Evolutionary conservation across 139 green algal genomes (phyloP).

Genomic region (Tetradesmus lagerheimii): DNA sequence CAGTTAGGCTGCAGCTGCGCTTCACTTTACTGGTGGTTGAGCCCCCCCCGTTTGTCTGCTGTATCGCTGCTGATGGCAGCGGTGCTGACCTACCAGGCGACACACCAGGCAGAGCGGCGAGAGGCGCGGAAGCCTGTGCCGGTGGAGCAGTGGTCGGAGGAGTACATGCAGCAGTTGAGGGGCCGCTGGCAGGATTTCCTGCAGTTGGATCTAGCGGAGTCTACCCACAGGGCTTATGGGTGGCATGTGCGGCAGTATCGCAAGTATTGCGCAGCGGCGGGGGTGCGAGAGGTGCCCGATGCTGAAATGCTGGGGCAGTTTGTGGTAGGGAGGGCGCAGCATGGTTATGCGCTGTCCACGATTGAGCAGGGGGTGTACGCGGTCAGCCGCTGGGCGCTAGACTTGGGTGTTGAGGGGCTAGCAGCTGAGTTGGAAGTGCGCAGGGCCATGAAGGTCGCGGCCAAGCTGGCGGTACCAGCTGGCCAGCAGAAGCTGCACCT

Average conservation of each 20-base stretch:
- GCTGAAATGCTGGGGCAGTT: not conserved
- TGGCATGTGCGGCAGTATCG: constrained; percentile 6
- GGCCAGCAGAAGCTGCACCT: constrained; percentile 16
- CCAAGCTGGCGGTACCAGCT: not conserved
- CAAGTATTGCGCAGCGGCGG: not conserved
- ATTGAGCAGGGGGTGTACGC: constrained; percentile 29
- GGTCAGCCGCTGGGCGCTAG: not conserved
- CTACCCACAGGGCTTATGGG: not conserved
- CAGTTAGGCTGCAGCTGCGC: not conserved
- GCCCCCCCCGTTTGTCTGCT: not conserved
- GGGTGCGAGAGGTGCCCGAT: not conserved
- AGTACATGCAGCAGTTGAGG: not conserved
- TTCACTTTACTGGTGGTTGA: not conserved
- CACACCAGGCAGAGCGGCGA: not conserved
- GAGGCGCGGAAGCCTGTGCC: not conserved
- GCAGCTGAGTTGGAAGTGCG: not conserved
- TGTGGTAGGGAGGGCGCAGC: constrained; percentile 3
- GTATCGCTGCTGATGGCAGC: not conserved
- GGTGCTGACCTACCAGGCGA: not conserved
- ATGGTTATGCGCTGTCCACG: not conserved
- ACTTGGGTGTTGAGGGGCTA: not conserved
- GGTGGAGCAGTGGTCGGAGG: not conserved
- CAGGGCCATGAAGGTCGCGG: not conserved
- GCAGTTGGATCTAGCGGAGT: constrained; percentile 28
- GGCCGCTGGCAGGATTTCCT: not conserved